A percentile compares a stretch with the other conserved stretches of the same genome.
These are phyloP conservation scores for Coemansia reversa DNA, from an alignment of 192 early-diverging fungal species.

Conservation along the genomic window DNA sequence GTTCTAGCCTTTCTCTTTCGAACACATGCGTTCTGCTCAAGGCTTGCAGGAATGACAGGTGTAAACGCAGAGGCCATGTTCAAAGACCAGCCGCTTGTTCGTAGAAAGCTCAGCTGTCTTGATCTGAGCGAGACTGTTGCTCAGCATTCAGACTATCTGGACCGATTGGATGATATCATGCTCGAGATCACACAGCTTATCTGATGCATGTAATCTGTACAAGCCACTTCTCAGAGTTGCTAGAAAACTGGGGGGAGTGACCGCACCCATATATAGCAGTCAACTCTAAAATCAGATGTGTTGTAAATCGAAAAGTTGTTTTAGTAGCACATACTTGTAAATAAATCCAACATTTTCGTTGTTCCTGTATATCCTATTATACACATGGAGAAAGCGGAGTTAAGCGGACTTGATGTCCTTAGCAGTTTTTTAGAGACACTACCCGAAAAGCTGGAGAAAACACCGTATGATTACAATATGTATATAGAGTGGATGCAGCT, in stretches of 20 bases:
- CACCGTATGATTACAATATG: conserved; percentile 34
- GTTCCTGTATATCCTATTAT: too few relatives aligned
- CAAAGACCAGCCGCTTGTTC: conserved; percentile 26
- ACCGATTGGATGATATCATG: conserved; percentile 33
- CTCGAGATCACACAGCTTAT: conserved; percentile 33
- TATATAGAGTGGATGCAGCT: conserved; percentile 44
- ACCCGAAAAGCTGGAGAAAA: conserved; percentile 38
- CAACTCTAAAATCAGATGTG: too few relatives aligned
- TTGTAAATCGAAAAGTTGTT: too few relatives aligned
- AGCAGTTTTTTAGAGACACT: conserved; percentile 29
- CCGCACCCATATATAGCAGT: too few relatives aligned
- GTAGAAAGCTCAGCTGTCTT: conserved; percentile 29
- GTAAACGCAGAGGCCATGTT: conserved; percentile 29
- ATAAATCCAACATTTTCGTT: too few relatives aligned
- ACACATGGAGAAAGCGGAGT: conserved; percentile 6
- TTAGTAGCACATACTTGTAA: too few relatives aligned
- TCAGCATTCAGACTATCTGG: conserved; percentile 43
- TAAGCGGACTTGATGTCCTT: conserved; percentile 19
- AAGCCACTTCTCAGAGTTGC: too few relatives aligned
- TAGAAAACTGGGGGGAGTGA: too few relatives aligned
- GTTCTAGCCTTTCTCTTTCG: conserved; percentile 69
- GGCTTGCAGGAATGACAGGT: conserved; percentile 41
- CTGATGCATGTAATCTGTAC: neutral
- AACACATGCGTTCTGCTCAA: conserved; percentile 48
- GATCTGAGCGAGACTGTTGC: conserved; percentile 27